Evolutionary conservation across 345 rosid species (phyloP), one percentile per base, ranked within the genome.

Genomic region (Zanthoxylum bungeanum): DNA sequence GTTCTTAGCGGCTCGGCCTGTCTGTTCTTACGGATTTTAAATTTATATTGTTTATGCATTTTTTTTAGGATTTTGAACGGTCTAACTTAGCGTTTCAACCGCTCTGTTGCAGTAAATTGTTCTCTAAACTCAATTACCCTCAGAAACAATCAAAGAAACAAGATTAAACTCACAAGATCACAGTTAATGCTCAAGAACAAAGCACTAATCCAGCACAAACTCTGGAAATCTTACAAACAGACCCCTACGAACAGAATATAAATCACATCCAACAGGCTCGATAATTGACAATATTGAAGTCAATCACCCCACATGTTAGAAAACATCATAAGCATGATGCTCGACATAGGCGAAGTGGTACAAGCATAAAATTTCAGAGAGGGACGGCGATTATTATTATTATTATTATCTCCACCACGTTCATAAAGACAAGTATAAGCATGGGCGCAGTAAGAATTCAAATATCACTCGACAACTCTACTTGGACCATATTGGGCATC

Each of bases 1-100:
- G 89, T 89, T 39, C 91, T 91, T 5, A 87, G 91, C 17, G 90
- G 94, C 27, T 85, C 88, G 12, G 88, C 46, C 52, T 56, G 25
- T 1, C 12, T 39, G 28, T 39, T 33, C 30, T 22, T 57, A n/a
- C n/a, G n/a, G 2, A 27, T 14, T 21, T 4, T 25, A 42, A 1
- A 22, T 2, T 17, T 2, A 27, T 1, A 7, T 28, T 28, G 1
- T 30, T 30, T 47, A 9, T 10, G 10, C 6, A n/a, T n/a, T 46
- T 34, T 11, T 6, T 56, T 58, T 31, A 64, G 14, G 44, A 0
- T 59, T 64, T 64, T 4, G n/a, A 19, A n/a, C n/a, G n/a, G n/a
- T n/a, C n/a, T n/a, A n/a, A n/a, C n/a, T 47, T 30, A 40, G 57
- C 21, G 22, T 64, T 24, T 39, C 16, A 40, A 6, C 4, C 7